These are phyloP conservation scores for Marchantia paleacea DNA, from an alignment of 225 moss, liverwort and hornwort species.

Conservation along the genomic window DNA sequence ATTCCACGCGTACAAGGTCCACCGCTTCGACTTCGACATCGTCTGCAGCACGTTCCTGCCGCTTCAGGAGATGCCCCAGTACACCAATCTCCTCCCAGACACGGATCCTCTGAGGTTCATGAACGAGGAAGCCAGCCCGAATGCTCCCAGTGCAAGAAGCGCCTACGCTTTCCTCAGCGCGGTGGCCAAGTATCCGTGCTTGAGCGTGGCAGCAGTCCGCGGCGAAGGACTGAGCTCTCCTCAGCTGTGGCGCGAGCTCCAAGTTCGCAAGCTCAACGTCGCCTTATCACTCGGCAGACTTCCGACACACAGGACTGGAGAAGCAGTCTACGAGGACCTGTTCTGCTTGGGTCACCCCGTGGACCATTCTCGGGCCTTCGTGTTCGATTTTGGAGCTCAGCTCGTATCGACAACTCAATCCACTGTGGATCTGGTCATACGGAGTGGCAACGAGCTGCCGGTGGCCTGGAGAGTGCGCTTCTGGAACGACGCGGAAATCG, in stretches of 20 bases:
- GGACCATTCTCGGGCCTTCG: conserved; percentile 47
- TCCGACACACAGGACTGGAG: conserved; percentile 44
- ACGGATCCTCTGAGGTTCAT: conserved; percentile 33
- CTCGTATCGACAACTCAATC: conserved; percentile 57
- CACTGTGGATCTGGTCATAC: conserved; percentile 56
- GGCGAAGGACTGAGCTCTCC: conserved; percentile 66
- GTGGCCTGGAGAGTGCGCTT: conserved; percentile 73
- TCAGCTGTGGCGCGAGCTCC: conserved; percentile 67
- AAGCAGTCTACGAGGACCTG: conserved; percentile 65
- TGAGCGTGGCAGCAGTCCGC: conserved; percentile 50
- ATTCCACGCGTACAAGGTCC: conserved; percentile 59
- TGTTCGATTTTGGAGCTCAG: conserved; percentile 67
- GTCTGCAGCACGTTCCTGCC: conserved; percentile 72
- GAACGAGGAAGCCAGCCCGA: conserved; percentile 11
- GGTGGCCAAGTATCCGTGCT: conserved; percentile 59
- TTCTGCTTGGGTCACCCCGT: conserved; percentile 75
- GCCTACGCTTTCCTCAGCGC: conserved; percentile 44
- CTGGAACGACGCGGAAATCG: conserved; percentile 84
- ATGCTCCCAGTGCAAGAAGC: neutral
- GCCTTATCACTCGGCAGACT: conserved; percentile 52
- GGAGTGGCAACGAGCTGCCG: conserved; percentile 60
- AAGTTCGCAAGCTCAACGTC: conserved; percentile 60
- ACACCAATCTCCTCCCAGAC: conserved; percentile 30
- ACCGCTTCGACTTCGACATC: conserved; percentile 45
- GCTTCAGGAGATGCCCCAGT: conserved; percentile 52